These are phyloP conservation scores for Metschnikowia peoriensis DNA, from an alignment of 805 yeast species.

Conservation along the genomic window DNA sequence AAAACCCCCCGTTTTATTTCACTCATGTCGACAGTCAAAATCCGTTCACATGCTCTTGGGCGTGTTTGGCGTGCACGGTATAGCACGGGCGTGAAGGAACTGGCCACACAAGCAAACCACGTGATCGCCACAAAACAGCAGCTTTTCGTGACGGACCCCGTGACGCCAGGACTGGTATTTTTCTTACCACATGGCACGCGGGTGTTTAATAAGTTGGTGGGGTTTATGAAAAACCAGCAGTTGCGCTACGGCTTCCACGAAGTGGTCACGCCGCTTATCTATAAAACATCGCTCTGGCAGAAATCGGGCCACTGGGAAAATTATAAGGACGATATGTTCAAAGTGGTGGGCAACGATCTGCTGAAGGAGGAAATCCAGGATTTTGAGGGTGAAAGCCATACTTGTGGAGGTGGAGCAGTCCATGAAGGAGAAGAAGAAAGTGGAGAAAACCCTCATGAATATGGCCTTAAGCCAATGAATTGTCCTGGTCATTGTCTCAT, in stretches of 20 bases:
- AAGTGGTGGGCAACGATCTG: conserved; percentile 61
- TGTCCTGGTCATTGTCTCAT: conserved; percentile 94
- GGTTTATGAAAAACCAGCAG: conserved; percentile 85
- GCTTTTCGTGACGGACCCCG: conserved; percentile 72
- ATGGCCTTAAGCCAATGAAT: conserved; percentile 92
- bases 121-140: conserved; percentile 64
- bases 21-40: not conserved
- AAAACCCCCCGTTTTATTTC: not conserved
- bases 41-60: not conserved
- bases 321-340: conserved; percentile 91
- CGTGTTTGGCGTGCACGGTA: not conserved
- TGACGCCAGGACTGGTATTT: conserved; percentile 90
- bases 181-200: conserved; percentile 92
- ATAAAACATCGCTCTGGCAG: conserved; percentile 81
- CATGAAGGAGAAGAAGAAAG: no score
- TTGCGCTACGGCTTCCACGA: conserved; percentile 80
- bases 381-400: conserved; percentile 13
- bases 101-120: conserved; percentile 38
- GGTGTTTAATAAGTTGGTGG: conserved; percentile 72
- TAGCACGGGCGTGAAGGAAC: conserved; percentile 11
- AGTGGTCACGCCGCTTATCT: conserved; percentile 89
- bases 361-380: conserved; percentile 24
- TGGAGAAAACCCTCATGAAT: conserved; percentile 23
- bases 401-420: not conserved
- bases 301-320: conserved; percentile 95